Evolutionary conservation across 1,139 yeast species (phyloP), one percentile per base, ranked within the genome.

Genomic region (Groenewaldozyma auringiensis): DNA sequence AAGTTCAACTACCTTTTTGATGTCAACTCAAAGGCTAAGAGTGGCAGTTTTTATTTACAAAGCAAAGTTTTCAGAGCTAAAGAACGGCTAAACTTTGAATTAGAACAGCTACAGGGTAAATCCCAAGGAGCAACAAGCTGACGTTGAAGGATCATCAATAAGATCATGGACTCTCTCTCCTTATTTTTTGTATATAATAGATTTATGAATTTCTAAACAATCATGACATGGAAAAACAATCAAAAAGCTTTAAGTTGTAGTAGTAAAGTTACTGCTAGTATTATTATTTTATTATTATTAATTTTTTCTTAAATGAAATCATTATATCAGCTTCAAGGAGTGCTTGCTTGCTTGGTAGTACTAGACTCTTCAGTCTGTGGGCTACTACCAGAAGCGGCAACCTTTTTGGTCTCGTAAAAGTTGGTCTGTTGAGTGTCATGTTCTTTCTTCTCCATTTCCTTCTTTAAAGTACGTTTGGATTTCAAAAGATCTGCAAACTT

Each of bases 11-110:
- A 87, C 58, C 68, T 92, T 55, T 92, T 89, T 58, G 87, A 83
- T 40, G 85, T 87, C 51, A 92, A 92, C 68, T 79, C 94, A 37
- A 87, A 87, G 64, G 96, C 88, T 49, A 87, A 89, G 66, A 95
- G 95, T 14, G 95, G 95, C 43, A 83, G 95, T 39, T 89, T 92
- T 63, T 92, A 89, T 61, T 65, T 92, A 44, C 98, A 92, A 64
- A 81, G 94, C 48, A 92, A 92, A 68, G 92, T 92, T 33, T 88
- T 79, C 64, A 78, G 95, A 63, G 87, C 92, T n/a, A 75, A 78
- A 68, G 85, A 80, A 59, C 66, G 86, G 48, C 61, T 80, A 47
- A 75, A 76, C 53, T 69, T 70, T 54, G 86, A 80, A 55, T 49
- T 74, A 20, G 67, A 70, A 29, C 50, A 52, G 35, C 48, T 45